Evolutionary conservation across 305 asterid genomes (phyloP), one percentile per base, ranked within the genome.

Genomic region (Euphrasia arctica): DNA sequence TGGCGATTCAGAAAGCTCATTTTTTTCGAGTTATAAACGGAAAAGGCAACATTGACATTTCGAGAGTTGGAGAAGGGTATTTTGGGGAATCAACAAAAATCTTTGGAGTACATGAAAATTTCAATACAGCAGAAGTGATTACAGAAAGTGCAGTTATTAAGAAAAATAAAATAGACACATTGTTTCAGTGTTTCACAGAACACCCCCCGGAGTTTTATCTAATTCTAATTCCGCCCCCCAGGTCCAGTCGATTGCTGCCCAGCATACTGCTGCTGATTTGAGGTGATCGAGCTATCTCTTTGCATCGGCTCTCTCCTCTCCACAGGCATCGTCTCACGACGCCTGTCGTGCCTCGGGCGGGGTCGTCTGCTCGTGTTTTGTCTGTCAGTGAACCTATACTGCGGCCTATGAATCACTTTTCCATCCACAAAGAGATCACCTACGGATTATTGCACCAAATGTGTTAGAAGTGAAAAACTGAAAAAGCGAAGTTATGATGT

Each of bases 371-470:
- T 80, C 14, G 79, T 55, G 15, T 74, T 71, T 65, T 83, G 91
- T 57, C 85, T 80, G 27, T 84, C 90, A 0, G 62, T 69, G 61
- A 81, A 88, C 75, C 89, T 82, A 62, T 82, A 88, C 41, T 88
- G 96, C 52, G 93, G 95, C 79, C 97, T 76, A 71, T 75, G 96
- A 57, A 84, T 80, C 59, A 90, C 97, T 77, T 88, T 90, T 28
- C 96, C 97, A 65, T 90, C 95, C 4, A 84, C 72, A 67, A 78
- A 88, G 54, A 81, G 85, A 71, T 90, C 97, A 36, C 97, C 97
- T 90, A 62, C 42, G 58, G 31, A 64, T 55, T 59, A 71, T 67
- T 69, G 57, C 72, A 58, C 9, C 28, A 50, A 60, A 52, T 15
- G 27, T 58, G 34, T 54, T 42, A 65, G 45, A 49, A 39, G 67